Conservation (phyloP, 371 early-diverging fungal genomes). For the Conidiobolus incongruus region DNA sequence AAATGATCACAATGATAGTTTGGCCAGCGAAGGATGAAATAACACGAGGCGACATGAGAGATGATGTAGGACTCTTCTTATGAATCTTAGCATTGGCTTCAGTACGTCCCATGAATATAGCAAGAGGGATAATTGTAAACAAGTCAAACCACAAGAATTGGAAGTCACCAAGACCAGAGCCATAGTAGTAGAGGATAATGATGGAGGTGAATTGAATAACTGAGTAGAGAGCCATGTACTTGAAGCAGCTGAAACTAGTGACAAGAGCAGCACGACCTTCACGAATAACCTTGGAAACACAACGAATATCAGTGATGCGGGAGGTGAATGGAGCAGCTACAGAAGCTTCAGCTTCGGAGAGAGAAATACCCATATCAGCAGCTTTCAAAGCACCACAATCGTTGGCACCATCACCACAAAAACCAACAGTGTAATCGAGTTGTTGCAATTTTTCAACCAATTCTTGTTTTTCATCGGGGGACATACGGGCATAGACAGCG, state of each 20-base stretch:
- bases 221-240: constrained; percentile 87
- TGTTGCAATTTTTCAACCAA: constrained; percentile 72
- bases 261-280: constrained; percentile 97
- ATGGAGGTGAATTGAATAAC: constrained; percentile 75
- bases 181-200: constrained; percentile 64
- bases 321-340: constrained; percentile 97
- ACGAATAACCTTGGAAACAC: constrained; percentile 77
- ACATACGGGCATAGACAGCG: constrained; percentile 95
- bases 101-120: constrained; percentile 70
- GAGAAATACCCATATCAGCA: constrained; percentile 94
- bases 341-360: constrained; percentile 93
- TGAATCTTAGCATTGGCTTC: constrained; percentile 49
- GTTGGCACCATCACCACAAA: constrained; percentile 99
- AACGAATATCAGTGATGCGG: constrained; percentile 63
- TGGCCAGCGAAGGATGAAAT: constrained; percentile 78
- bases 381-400: constrained; percentile 97
- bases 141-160: constrained; percentile 86
- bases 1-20: constrained; percentile 44
- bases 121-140: constrained; percentile 73
- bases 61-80: constrained; percentile 79
- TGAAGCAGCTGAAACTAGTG: constrained; percentile 93
- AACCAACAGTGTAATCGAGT: constrained; percentile 79
- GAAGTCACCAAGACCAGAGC: constrained; percentile 71
- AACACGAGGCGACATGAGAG: constrained; percentile 69
- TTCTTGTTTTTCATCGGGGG: constrained; percentile 95